These are phyloP conservation scores for Phytophthora crassamura DNA, from an alignment of 352 stramenopile species.

Conservation along the genomic window DNA sequence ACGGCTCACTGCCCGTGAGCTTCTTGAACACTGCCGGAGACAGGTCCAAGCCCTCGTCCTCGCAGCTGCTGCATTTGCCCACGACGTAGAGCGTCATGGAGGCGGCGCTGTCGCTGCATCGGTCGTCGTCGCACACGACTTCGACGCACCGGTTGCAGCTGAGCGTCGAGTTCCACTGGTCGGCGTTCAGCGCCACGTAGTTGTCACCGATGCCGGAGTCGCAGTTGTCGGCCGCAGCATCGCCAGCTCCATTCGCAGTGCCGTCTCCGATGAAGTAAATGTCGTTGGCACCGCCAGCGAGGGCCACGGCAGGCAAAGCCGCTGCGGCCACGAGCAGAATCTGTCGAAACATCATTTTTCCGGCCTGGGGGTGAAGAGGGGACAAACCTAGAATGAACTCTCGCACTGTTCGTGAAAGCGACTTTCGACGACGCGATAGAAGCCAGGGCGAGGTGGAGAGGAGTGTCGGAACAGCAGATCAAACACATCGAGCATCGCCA, in stretches of 20 bases:
- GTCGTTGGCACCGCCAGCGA: conserved; percentile 6
- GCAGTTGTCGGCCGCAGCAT: conserved; percentile 43
- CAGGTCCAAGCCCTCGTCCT: conserved; percentile 57
- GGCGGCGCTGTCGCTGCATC: conserved; percentile 40
- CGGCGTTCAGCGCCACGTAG: conserved; percentile 64
- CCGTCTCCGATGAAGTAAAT: conserved; percentile 51
- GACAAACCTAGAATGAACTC: too few relatives aligned
- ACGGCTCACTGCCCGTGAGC: conserved; percentile 41
- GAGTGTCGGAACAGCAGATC: too few relatives aligned
- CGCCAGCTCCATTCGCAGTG: conserved; percentile 49
- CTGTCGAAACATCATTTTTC: conserved; percentile 23
- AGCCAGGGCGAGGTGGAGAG: too few relatives aligned
- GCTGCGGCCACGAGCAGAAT: conserved; percentile 12
- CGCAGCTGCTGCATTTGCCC: conserved; percentile 64
- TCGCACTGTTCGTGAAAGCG: too few relatives aligned
- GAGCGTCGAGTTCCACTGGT: conserved; percentile 54
- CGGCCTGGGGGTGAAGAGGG: too few relatives aligned
- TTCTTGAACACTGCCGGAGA: conserved; percentile 45
- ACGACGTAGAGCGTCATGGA: conserved; percentile 58
- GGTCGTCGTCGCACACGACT: conserved; percentile 53
- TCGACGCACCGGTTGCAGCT: conserved; percentile 68
- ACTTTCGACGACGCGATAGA: too few relatives aligned
- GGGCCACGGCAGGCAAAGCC: conserved; percentile 17
- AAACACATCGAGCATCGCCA: too few relatives aligned
- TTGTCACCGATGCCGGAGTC: conserved; percentile 42